These are phyloP conservation scores for Rubroboletus satanas DNA, from an alignment of 768 basidiomycete genomes.

Conservation along the genomic window DNA sequence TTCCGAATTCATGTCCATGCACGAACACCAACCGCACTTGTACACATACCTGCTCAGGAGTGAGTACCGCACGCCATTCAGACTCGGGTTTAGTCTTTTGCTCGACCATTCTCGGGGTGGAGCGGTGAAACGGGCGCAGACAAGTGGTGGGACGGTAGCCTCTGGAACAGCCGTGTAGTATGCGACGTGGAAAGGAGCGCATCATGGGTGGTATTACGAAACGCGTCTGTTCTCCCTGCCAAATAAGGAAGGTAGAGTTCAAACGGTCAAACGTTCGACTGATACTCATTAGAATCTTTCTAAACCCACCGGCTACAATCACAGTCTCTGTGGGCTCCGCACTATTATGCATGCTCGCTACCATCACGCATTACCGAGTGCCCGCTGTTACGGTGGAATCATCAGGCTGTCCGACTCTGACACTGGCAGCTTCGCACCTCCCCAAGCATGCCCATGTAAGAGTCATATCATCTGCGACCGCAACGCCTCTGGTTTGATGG, in stretches of 20 bases:
- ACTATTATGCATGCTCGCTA: no score
- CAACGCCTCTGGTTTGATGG: no score
- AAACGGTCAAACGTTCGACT: no score
- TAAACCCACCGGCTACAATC: no score
- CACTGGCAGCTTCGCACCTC: no score
- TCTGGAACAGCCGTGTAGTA: background rate
- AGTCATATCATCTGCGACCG: no score
- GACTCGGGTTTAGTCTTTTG: slow-evolving; percentile 52
- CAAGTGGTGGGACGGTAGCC: background rate
- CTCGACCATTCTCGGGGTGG: slow-evolving; percentile 15
- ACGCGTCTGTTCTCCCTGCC: background rate
- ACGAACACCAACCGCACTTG: background rate
- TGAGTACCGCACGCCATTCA: slow-evolving; percentile 83
- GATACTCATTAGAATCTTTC: no score
- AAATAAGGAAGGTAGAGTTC: slow-evolving; percentile 9
- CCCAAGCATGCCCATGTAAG: no score
- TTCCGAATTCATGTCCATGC: background rate
- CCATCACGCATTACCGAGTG: no score
- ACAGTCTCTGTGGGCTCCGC: no score
- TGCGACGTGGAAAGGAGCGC: background rate
- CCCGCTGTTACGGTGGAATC: no score
- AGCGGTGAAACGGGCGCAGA: slow-evolving; percentile 5
- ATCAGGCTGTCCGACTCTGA: no score
- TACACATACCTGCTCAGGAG: slow-evolving; percentile 72
- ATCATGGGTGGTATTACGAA: background rate